phyloP scores from a whole-genome alignment of 2,329 filamentous ascomycete species.

The Albophoma yamanashiensis region DNA sequence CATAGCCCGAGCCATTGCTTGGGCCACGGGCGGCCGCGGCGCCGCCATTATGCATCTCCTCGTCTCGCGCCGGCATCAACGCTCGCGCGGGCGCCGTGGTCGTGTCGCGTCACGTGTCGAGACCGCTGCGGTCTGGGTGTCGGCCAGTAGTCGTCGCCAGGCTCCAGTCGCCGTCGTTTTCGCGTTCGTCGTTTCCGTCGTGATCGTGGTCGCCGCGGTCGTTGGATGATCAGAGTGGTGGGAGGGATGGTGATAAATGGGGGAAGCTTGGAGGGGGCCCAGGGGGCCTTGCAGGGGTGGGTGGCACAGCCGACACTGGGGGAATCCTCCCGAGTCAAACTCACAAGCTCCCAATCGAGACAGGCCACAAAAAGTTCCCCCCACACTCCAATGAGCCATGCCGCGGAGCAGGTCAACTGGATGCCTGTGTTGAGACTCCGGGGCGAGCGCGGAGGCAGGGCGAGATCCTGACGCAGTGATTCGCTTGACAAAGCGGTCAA shows the following conservation, averaged over 20 bases:
- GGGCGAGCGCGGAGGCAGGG: not conserved
- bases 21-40: constrained; percentile 12
- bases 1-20: constrained; percentile 14
- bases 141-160: not conserved
- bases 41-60: constrained; percentile 9
- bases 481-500: not conserved
- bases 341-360: not conserved
- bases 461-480: not conserved
- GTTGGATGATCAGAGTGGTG: not conserved
- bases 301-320: not conserved
- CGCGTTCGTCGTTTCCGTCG: not conserved
- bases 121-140: not conserved
- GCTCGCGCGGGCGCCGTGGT: not conserved
- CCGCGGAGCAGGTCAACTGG: not conserved
- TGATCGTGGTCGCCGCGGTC: not conserved
- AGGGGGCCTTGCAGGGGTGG: not conserved
- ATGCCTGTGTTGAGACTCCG: not conserved
- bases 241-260: not conserved
- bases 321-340: not conserved
- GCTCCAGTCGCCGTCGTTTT: not conserved
- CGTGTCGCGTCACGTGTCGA: not conserved
- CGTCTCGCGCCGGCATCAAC: not conserved
- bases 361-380: not conserved
- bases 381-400: not conserved
- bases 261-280: not conserved